Percentiles rank a stretch among this genome's conserved stretches.
Conservation (phyloP, 108 stramenopile species). For the Nitzschia sp. region DNA sequence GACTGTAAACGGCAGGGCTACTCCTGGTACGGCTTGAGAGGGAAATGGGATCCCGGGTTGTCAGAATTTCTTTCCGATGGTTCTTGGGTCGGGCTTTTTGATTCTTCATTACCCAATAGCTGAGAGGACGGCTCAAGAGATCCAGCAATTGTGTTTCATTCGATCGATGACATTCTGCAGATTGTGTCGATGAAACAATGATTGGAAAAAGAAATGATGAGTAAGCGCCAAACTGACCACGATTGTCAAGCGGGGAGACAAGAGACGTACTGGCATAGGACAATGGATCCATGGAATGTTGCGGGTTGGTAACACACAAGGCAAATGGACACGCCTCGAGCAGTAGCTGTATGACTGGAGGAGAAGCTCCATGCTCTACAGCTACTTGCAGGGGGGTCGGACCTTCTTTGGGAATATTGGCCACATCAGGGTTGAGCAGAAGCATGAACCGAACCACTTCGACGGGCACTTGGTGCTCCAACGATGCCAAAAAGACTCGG, state of each 20-base stretch:
- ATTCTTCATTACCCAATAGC: slow-evolving; percentile 27
- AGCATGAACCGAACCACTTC: slow-evolving; percentile 31
- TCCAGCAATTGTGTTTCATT: slow-evolving; percentile 37
- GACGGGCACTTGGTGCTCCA: slow-evolving; percentile 24
- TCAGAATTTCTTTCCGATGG: not conserved
- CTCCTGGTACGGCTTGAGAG: too few species aligned
- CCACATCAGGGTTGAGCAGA: slow-evolving; percentile 29
- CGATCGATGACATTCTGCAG: slow-evolving; percentile 7
- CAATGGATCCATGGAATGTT: slow-evolving; percentile 32
- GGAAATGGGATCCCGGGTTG: not conserved
- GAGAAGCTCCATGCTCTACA: slow-evolving; percentile 17
- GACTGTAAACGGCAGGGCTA: too few species aligned
- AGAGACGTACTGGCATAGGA: slow-evolving; percentile 28
- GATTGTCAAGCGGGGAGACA: not conserved
- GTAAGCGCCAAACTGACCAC: not conserved
- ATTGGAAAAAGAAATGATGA: too few species aligned
- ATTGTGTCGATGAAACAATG: not conserved
- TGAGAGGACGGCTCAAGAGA: slow-evolving; percentile 35
- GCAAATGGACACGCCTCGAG: slow-evolving; percentile 43
- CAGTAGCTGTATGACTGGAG: slow-evolving; percentile 24
- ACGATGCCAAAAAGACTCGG: slow-evolving; percentile 5
- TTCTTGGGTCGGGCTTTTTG: not conserved
- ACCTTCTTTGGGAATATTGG: slow-evolving; percentile 37
- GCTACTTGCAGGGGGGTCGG: slow-evolving; percentile 47
- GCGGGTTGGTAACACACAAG: slow-evolving; percentile 26